Conservation (phyloP, 257 asterid genomes). For the Cinchona pubescens region DNA sequence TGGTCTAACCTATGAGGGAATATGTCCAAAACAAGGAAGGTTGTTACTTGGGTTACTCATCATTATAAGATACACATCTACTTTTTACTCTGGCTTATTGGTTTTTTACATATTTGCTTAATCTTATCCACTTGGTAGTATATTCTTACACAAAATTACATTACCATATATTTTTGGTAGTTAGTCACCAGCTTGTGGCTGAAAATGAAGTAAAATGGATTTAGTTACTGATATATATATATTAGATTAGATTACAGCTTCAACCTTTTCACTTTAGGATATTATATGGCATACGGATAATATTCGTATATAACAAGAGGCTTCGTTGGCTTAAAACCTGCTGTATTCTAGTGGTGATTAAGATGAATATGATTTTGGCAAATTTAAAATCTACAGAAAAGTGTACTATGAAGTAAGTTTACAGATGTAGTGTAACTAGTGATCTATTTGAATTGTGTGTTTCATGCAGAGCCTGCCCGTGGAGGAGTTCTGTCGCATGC, state of each 20-base stretch:
- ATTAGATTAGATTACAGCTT: background rate
- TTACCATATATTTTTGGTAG: background rate
- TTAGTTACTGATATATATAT: background rate
- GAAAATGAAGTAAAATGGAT: background rate
- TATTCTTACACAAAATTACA: background rate
- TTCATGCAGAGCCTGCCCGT: constrained; percentile 71
- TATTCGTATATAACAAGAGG: background rate
- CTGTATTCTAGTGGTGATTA: background rate
- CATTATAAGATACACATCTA: background rate
- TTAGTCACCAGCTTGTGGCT: background rate
- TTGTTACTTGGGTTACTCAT: background rate
- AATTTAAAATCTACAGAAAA: background rate
- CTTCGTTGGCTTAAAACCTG: background rate
- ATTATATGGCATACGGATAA: background rate
- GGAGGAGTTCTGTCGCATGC: constrained; percentile 74
- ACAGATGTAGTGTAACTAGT: background rate
- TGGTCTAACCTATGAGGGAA: background rate
- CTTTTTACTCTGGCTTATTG: background rate
- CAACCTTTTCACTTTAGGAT: background rate
- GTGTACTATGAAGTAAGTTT: background rate
- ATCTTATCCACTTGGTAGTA: background rate
- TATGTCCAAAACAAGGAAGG: background rate
- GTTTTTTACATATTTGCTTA: background rate
- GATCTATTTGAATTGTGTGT: background rate
- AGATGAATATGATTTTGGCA: background rate